A percentile compares a stretch with the other conserved stretches of the same genome.
phyloP scores from a whole-genome alignment of 805 yeast genomes.

The Saccharomycopsis schoenii region DNA sequence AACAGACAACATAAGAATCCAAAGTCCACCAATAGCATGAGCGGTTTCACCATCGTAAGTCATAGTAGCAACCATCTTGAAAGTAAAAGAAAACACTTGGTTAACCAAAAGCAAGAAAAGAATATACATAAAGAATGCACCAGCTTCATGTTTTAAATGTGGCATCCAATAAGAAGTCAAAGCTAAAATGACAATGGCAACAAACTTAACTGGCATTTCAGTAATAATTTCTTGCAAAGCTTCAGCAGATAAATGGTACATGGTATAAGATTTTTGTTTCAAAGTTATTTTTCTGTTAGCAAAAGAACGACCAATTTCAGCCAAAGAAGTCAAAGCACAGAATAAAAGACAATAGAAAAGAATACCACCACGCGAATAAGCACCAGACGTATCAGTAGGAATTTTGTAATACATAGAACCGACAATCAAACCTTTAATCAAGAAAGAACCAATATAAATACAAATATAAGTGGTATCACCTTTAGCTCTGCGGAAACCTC shows the following conservation, averaged over 20 bases:
- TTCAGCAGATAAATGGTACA: constrained; percentile 56
- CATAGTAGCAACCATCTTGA: constrained; percentile 43
- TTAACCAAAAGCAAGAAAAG: constrained; percentile 42
- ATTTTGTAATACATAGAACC: constrained; percentile 36
- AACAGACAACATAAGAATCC: constrained; percentile 31
- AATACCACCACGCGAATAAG: constrained; percentile 37
- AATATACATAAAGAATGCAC: constrained; percentile 46
- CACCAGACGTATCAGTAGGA: constrained; percentile 23
- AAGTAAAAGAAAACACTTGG: constrained; percentile 43
- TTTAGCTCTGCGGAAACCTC: constrained; percentile 28
- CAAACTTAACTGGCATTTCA: constrained; percentile 43
- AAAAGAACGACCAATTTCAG: constrained; percentile 34
- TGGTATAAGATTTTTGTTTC: constrained; percentile 47
- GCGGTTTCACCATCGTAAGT: constrained; percentile 38
- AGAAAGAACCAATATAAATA: constrained; percentile 36
- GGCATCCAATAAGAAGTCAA: constrained; percentile 44
- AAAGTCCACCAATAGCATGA: constrained; percentile 39
- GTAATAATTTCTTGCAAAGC: constrained; percentile 54
- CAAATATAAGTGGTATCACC: constrained; percentile 43
- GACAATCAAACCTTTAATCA: constrained; percentile 27
- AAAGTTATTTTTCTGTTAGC: constrained; percentile 46
- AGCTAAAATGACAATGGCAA: constrained; percentile 36
- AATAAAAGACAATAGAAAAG: constrained; percentile 42
- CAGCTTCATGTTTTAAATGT: constrained; percentile 41
- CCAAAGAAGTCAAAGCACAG: constrained; percentile 35